Evolutionary conservation across 176 grass and related monocot species (phyloP).

Genomic region (Thinopyrum elongatum): DNA sequence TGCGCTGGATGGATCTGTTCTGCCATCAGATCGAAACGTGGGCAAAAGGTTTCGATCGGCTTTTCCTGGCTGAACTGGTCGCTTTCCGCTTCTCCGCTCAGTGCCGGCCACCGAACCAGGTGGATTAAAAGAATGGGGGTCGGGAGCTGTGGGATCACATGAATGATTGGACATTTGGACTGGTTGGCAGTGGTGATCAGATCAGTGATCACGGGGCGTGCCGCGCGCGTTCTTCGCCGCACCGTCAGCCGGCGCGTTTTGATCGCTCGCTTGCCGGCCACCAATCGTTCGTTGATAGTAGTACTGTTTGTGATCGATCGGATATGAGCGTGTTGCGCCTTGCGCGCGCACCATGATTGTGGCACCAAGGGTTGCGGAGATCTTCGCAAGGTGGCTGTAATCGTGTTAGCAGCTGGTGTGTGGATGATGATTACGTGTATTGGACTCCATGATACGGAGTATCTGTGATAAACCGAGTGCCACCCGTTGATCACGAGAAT

Average conservation of each 20-base stretch:
- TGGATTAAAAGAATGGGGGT: neutral
- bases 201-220: neutral
- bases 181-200: neutral
- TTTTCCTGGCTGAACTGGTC: neutral
- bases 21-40: neutral
- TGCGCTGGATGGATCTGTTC: neutral
- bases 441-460: no score
- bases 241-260: no score
- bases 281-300: no score
- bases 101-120: neutral
- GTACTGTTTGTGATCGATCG: no score
- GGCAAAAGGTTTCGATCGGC: no score
- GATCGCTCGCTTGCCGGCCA: no score
- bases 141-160: neutral
- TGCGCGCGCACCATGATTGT: no score
- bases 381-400: neutral
- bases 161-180: neutral
- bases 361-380: neutral
- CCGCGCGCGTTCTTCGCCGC: conserved; percentile 21
- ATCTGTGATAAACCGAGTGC: no score
- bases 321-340: no score
- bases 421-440: neutral
- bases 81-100: neutral
- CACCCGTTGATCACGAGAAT: no score
- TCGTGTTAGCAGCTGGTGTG: neutral